Conservation (phyloP, 257 asterid species). For the Solanum dulcamara region DNA sequence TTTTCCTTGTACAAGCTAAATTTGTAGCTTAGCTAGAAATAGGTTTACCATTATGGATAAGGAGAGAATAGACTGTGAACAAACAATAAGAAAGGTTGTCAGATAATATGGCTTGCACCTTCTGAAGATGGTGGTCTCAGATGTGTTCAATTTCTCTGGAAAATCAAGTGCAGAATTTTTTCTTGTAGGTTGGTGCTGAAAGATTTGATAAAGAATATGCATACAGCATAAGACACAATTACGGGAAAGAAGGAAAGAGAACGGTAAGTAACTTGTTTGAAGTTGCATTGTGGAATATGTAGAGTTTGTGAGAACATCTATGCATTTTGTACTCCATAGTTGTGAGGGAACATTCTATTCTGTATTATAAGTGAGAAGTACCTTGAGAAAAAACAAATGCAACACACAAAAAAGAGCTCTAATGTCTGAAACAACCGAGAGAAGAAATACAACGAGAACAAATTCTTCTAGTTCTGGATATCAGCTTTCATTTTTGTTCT, state of each 20-base stretch:
- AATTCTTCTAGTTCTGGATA: neutral
- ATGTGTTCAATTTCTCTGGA: neutral
- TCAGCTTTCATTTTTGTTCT: neutral
- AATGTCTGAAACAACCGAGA: neutral
- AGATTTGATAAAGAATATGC: constrained; percentile 94
- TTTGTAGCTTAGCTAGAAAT: neutral
- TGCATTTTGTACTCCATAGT: neutral
- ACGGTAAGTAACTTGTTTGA: constrained; percentile 40
- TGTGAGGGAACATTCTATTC: neutral
- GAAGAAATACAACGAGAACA: neutral
- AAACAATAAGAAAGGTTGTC: neutral
- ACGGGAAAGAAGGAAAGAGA: constrained; percentile 99
- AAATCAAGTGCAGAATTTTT: neutral
- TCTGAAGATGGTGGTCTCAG: neutral
- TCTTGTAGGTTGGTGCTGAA: constrained; percentile 80
- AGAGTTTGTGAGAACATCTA: neutral
- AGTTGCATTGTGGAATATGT: neutral
- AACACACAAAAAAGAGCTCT: neutral
- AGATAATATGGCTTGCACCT: neutral
- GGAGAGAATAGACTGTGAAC: neutral
- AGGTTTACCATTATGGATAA: neutral
- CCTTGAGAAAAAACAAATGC: neutral
- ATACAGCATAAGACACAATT: constrained; percentile 80
- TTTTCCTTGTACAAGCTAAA: neutral
- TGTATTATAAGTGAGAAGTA: neutral